Evolutionary conservation across 768 basidiomycete genomes (phyloP).

Genomic region (Mycena albidolilacea): DNA sequence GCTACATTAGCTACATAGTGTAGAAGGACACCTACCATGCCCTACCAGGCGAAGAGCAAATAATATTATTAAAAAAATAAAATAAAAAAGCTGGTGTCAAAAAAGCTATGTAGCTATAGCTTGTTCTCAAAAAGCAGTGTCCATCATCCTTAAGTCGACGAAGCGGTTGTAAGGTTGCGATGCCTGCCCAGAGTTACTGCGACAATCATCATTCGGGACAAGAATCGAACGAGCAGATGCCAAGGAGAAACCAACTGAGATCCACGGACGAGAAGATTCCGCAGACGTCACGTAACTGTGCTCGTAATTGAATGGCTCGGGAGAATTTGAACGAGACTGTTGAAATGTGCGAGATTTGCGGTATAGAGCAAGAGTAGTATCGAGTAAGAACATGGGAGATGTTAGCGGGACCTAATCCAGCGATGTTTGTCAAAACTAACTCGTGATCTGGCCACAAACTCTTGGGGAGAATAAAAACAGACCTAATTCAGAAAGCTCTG

Average conservation of each 20-base stretch:
- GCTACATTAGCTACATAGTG: too few relatives aligned
- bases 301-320: slow-evolving; percentile 11
- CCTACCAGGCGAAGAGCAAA: too few relatives aligned
- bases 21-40: too few relatives aligned
- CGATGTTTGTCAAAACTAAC: too few relatives aligned
- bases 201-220: slow-evolving; percentile 19
- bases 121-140: slow-evolving; percentile 23
- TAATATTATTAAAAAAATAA: too few relatives aligned
- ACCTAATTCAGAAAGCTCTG: too few relatives aligned
- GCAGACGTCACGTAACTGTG: slow-evolving; percentile 8
- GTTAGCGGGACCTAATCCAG: too few relatives aligned
- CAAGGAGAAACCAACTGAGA: slow-evolving; percentile 13
- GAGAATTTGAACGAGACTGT: slow-evolving; percentile 9
- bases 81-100: slow-evolving; percentile 7
- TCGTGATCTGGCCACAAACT: too few relatives aligned
- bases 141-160: slow-evolving; percentile 17
- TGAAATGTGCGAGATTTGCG: neutral
- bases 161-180: slow-evolving; percentile 21
- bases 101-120: slow-evolving; percentile 5
- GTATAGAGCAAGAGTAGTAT: neutral
- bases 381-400: neutral
- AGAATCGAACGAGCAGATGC: slow-evolving; percentile 15
- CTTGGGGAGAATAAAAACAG: too few relatives aligned
- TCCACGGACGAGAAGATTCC: slow-evolving; percentile 12
- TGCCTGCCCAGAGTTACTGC: slow-evolving; percentile 19